Conservation (phyloP, 441 rosid species). For the Gossypium gossypioides region DNA sequence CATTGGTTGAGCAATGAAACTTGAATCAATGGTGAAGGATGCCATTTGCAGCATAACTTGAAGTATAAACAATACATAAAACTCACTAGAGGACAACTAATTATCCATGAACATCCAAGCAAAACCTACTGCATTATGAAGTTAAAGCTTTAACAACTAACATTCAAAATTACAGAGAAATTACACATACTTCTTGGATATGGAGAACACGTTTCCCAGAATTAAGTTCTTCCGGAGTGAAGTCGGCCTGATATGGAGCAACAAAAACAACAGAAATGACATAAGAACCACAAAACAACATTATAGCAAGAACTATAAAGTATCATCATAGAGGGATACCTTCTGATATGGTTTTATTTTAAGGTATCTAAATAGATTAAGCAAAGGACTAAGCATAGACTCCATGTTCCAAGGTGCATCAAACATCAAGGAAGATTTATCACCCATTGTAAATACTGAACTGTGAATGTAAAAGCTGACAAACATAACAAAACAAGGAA, state of each 20-base stretch:
- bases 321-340: constrained; percentile 17
- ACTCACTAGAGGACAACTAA: background rate
- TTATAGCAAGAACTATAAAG: background rate
- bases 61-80: background rate
- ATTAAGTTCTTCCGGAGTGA: constrained; percentile 47
- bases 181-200: constrained; percentile 23
- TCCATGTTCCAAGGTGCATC: constrained; percentile 35
- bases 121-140: background rate
- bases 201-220: constrained; percentile 41
- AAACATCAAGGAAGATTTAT: constrained; percentile 41
- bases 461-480: constrained; percentile 52
- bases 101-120: background rate
- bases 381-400: constrained; percentile 43
- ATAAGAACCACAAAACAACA: background rate
- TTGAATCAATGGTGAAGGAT: background rate
- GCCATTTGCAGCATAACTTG: background rate
- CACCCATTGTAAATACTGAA: constrained; percentile 37
- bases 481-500: background rate
- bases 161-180: background rate
- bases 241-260: constrained; percentile 38
- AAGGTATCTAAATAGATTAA: constrained; percentile 41
- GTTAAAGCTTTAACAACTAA: background rate
- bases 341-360: constrained; percentile 41
- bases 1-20: no score
- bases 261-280: background rate